Base-by-base conservation (phyloP, 1,139 yeast species). In the Taphrina flavorubra region DNA sequence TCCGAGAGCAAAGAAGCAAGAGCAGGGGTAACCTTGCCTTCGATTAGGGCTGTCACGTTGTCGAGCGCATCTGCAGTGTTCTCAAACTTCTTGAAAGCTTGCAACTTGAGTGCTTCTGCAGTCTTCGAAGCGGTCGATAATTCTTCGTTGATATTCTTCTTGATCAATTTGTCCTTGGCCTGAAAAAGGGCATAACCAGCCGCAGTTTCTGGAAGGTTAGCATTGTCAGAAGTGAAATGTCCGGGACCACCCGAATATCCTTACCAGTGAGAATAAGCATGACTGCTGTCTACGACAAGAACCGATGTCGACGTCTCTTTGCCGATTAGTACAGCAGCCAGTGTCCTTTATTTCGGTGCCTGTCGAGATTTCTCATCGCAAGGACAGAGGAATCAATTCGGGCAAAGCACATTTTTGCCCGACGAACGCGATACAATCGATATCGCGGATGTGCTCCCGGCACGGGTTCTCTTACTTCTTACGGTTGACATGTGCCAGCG, bases 21-120 rank as follows among this genome's bases (percentile, higher is more conserved):
- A 80, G 87, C 92, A 71, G 88, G 89, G 56, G 97, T 87, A 20
- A 94, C 99, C 79, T 88, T 89, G 76, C 99, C 98, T 74, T 94
- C 99, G 74, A 91, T 87, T 73, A 94, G 84, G 68, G 97, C 85
- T 77, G 89, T 90, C 71, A 96, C 92, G 82, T 95, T 98, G 81
- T 92, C 97, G 73, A 94, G 86, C 65, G 99, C 99, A 77, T 88
- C 89, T 70, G 97, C 95, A 72, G 99, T 98, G 71, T 96, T 88
- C 76, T 84, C 87, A 78, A 95, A 94, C 81, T 94, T 94, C 76
- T 97, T 92, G 79, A 94, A 94, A 53, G 97, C 94, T 78, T 95
- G 94, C 76, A 94, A 86, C 81, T 94, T 95, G 81, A 94, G 91
- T 79, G 86, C 88, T 14, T 70, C 68, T 10, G 71, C 63, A 25